phyloP scores from a whole-genome alignment of 768 basidiomycete species.

The Epithele typhae region DNA sequence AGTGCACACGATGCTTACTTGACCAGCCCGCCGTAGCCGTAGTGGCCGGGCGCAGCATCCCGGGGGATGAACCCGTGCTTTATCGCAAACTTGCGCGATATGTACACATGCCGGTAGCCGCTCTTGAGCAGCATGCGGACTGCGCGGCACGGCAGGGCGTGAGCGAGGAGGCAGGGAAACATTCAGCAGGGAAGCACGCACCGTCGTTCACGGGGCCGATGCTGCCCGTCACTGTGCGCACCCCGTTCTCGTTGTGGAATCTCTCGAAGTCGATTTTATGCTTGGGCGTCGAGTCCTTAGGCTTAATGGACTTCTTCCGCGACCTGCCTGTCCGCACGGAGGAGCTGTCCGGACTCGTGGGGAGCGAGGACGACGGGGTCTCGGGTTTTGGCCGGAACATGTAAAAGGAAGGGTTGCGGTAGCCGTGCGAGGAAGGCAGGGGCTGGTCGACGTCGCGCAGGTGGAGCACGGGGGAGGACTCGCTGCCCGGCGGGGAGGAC shows the following conservation, averaged over 20 bases:
- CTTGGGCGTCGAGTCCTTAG: conserved; percentile 49
- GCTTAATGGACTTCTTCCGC: conserved; percentile 30
- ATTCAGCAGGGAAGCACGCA: conserved; percentile 35
- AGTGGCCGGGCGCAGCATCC: conserved; percentile 84
- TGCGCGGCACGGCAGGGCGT: conserved; percentile 30
- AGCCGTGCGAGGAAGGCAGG: conserved; percentile 57
- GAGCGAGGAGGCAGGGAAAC: too few species aligned
- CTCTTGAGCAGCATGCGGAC: conserved; percentile 92
- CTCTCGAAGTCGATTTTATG: conserved; percentile 76
- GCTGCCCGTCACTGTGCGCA: conserved; percentile 85
- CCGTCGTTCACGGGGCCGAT: conserved; percentile 90
- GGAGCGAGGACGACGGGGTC: conserved; percentile 25
- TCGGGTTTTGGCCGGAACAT: conserved; percentile 36
- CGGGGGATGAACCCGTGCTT: conserved; percentile 83
- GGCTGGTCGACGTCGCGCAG: conserved; percentile 56
- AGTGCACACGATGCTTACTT: conserved; percentile 35
- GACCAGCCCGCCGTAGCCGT: conserved; percentile 89
- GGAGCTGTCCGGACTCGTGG: conserved; percentile 25
- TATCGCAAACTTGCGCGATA: conserved; percentile 89
- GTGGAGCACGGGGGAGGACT: conserved; percentile 49
- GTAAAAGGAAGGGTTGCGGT: conserved; percentile 70
- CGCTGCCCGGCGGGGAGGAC: conserved; percentile 24
- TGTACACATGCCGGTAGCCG: conserved; percentile 92
- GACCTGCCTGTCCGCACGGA: conserved; percentile 33
- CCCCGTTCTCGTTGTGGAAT: conserved; percentile 90